These are phyloP conservation scores for Cudoniella acicularis DNA, from an alignment of 495 filamentous ascomycete genomes.

Conservation along the genomic window DNA sequence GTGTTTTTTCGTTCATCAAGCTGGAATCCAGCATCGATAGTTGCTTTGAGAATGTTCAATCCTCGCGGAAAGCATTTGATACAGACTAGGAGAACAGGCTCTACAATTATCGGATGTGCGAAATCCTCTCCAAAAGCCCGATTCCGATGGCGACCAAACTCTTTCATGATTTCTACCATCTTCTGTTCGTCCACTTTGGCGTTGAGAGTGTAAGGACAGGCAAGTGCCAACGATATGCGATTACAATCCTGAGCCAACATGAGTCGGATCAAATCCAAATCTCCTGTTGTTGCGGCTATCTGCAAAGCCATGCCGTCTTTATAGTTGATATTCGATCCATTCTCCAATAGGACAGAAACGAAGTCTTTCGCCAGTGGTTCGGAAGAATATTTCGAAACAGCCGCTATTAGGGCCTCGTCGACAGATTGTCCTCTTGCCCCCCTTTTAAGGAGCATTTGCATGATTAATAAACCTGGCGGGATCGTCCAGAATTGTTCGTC, in stretches of 20 bases:
- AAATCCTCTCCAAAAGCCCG: conserved; percentile 9
- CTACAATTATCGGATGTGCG: conserved; percentile 12
- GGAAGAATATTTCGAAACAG: not conserved
- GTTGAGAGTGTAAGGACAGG: not conserved
- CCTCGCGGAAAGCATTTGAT: conserved; percentile 5
- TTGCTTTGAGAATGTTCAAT: conserved; percentile 5
- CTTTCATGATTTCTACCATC: not conserved
- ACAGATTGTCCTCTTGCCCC: conserved; percentile 11
- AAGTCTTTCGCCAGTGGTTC: conserved; percentile 8
- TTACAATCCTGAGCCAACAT: conserved; percentile 5
- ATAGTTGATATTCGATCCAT: conserved; percentile 7
- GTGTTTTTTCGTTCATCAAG: conserved; percentile 13
- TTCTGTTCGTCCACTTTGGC: not conserved
- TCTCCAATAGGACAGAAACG: conserved; percentile 4
- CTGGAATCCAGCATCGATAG: conserved; percentile 15
- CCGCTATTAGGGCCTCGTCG: conserved; percentile 12
- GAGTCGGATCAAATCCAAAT: conserved; percentile 1
- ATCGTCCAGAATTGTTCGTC: conserved; percentile 9
- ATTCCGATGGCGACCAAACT: conserved; percentile 2
- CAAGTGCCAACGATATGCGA: conserved; percentile 9
- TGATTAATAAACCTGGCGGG: not conserved
- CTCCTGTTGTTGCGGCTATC: conserved; percentile 10
- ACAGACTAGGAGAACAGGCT: conserved; percentile 8
- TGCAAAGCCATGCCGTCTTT: conserved; percentile 13
- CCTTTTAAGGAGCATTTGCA: conserved; percentile 9